phyloP scores from a whole-genome alignment of 805 yeast genomes.

The Myxozyma mucilagina region DNA sequence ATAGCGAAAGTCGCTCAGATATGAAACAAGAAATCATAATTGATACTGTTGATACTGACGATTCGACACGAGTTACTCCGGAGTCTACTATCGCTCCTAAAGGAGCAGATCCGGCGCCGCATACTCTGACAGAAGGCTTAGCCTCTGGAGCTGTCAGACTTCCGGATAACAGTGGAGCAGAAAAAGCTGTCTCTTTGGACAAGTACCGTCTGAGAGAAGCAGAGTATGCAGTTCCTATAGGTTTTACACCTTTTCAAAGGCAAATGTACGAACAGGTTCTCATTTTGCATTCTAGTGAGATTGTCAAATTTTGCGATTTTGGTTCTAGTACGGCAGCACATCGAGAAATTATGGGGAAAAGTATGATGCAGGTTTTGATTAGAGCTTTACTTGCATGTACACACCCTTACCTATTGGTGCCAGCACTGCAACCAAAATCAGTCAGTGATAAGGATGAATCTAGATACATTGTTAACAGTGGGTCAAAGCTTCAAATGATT shows the following conservation, averaged over 20 bases:
- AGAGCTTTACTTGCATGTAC: constrained; percentile 80
- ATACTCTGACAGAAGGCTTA: constrained; percentile 23
- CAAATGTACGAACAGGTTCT: constrained; percentile 90
- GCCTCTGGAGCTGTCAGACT: constrained; percentile 22
- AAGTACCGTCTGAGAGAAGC: constrained; percentile 40
- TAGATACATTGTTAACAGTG: constrained; percentile 30
- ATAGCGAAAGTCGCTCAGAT: background rate
- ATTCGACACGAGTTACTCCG: constrained; percentile 1
- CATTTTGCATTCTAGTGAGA: constrained; percentile 87
- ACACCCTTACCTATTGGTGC: constrained; percentile 84
- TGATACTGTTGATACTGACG: background rate
- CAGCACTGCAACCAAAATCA: constrained; percentile 82
- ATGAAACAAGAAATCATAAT: background rate
- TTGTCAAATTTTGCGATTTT: constrained; percentile 77
- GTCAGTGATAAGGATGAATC: constrained; percentile 41
- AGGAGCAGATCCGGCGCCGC: constrained; percentile 9
- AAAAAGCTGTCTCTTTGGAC: constrained; percentile 20
- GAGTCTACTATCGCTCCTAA: background rate
- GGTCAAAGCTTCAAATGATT: constrained; percentile 67
- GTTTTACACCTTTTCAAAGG: constrained; percentile 82
- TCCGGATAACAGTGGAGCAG: constrained; percentile 23
- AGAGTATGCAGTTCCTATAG: constrained; percentile 77
- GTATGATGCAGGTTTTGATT: constrained; percentile 69
- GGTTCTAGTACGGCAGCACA: constrained; percentile 43
- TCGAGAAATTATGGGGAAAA: constrained; percentile 60